Evolutionary conservation across 495 filamentous ascomycete species (phyloP).

Genomic region (Tuber borchii): DNA sequence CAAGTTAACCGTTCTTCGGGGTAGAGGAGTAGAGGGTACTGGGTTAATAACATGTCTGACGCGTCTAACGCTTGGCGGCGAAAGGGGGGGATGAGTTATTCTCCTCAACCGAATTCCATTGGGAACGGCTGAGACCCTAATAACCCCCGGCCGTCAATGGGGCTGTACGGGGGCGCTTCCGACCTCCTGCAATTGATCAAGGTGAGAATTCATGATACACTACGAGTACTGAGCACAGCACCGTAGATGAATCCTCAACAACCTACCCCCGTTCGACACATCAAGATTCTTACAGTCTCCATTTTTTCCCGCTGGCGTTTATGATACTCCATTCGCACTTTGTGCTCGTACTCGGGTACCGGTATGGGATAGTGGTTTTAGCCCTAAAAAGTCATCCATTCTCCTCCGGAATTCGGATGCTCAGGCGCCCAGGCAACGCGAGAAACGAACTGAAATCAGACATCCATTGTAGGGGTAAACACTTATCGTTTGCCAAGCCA

Average conservation of each 20-base stretch:
- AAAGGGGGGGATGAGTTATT: neutral
- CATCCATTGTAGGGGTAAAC: neutral
- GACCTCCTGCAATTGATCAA: no score
- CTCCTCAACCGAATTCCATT: neutral
- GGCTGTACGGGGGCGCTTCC: no score
- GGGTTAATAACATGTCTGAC: neutral
- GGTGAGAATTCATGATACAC: neutral
- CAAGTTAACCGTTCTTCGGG: neutral
- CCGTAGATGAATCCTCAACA: neutral
- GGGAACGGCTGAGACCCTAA: neutral
- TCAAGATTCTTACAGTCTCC: neutral
- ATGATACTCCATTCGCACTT: neutral
- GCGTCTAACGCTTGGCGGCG: neutral
- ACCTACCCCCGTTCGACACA: neutral
- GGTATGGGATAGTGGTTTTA: neutral
- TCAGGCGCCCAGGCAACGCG: neutral
- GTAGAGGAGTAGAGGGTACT: neutral
- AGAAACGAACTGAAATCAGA: no score
- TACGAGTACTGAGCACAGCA: no score
- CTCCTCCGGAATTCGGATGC: neutral
- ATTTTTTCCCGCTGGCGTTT: neutral
- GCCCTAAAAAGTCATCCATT: neutral
- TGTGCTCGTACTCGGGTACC: no score
- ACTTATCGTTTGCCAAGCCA: neutral
- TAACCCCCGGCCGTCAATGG: neutral